phyloP scores from a whole-genome alignment of 352 stramenopile genomes.

The Phytophthora sansomeana region DNA sequence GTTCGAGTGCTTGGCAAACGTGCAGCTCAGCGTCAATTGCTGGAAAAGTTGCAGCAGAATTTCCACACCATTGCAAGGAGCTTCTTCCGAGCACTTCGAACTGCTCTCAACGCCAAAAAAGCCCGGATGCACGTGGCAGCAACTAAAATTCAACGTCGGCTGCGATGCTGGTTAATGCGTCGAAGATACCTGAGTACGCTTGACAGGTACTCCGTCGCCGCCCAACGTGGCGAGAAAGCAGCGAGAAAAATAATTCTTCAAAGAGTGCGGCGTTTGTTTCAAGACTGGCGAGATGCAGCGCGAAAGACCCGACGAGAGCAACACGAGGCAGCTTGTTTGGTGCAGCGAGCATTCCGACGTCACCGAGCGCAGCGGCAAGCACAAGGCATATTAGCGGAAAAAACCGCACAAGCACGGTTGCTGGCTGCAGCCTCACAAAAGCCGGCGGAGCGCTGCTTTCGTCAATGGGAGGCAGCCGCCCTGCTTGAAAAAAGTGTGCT shows the following conservation, averaged over 20 bases:
- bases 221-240: constrained; percentile 31
- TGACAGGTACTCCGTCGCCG: constrained; percentile 32
- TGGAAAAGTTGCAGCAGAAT: constrained; percentile 49
- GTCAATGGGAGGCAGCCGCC: constrained; percentile 51
- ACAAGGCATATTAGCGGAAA: constrained; percentile 55
- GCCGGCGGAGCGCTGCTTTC: constrained; percentile 68
- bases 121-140: constrained; percentile 50
- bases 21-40: constrained; percentile 42
- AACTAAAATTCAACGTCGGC: constrained; percentile 52
- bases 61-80: constrained; percentile 49
- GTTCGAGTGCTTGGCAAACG: constrained; percentile 45
- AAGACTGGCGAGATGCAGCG: constrained; percentile 29
- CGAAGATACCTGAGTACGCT: constrained; percentile 52
- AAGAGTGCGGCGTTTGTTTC: constrained; percentile 35
- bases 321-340: constrained; percentile 38
- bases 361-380: constrained; percentile 53
- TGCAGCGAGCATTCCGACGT: constrained; percentile 62
- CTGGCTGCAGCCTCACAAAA: constrained; percentile 58
- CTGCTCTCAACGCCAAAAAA: constrained; percentile 37
- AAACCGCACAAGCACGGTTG: constrained; percentile 52
- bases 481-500: constrained; percentile 61
- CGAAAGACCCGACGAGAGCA: constrained; percentile 21
- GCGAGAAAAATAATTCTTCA: constrained; percentile 36
- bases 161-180: constrained; percentile 53
- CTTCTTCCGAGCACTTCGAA: constrained; percentile 62